phyloP scores from a whole-genome alignment of 2,329 filamentous ascomycete species.

The Metarhizium guizhouense region DNA sequence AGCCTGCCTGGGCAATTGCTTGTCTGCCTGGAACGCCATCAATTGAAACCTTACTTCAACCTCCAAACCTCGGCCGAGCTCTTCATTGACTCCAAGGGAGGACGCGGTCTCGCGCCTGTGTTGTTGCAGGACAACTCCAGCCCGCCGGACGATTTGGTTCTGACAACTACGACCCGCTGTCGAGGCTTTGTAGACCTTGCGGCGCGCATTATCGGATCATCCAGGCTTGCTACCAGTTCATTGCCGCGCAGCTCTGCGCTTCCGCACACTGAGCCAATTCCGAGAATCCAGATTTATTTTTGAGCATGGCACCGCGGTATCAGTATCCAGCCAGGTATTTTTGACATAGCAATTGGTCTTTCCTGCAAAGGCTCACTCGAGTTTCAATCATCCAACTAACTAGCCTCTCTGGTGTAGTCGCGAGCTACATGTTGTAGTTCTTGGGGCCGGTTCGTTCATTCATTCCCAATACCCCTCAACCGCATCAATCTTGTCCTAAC shows the following conservation, averaged over 20 bases:
- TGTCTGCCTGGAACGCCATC: neutral
- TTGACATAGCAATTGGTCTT: neutral
- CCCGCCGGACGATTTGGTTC: neutral
- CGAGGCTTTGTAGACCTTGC: neutral
- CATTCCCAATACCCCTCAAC: neutral
- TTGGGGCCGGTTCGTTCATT: conserved; percentile 59
- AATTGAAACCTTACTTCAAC: neutral
- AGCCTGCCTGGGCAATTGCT: neutral
- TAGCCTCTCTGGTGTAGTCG: conserved; percentile 37
- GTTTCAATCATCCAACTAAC: conserved; percentile 9
- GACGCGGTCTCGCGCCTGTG: neutral
- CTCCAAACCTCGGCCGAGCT: neutral
- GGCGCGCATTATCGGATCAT: neutral
- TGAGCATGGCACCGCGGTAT: conserved; percentile 9
- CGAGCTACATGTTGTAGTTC: conserved; percentile 75
- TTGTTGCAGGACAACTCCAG: neutral
- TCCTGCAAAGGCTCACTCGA: neutral
- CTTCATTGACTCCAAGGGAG: neutral
- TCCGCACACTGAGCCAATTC: neutral
- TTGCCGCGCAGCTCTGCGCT: neutral
- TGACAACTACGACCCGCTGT: neutral
- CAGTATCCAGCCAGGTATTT: conserved; percentile 8
- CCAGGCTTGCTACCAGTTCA: neutral
- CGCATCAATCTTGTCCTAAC: conserved; percentile 19
- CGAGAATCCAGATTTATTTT: neutral